A percentile compares a stretch with the other conserved stretches of the same genome.
These are phyloP conservation scores for Calonectria montana DNA, from an alignment of 2,329 filamentous ascomycete genomes.

Conservation along the genomic window DNA sequence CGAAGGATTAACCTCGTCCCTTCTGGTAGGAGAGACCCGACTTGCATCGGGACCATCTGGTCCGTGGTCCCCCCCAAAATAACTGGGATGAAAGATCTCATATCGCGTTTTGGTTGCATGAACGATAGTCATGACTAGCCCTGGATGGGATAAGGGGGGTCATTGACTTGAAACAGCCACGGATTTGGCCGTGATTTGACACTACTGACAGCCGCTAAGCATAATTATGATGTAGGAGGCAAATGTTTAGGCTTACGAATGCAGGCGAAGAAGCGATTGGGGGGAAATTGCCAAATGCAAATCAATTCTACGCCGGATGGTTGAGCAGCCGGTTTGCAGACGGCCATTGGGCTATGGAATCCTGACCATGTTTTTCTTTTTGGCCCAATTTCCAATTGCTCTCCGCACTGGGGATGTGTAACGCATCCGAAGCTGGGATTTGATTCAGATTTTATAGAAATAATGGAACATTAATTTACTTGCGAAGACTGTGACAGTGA, in stretches of 20 bases:
- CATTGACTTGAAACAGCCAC: constrained; percentile 8
- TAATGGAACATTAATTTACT: not conserved
- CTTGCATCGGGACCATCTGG: not conserved
- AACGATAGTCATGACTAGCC: not conserved
- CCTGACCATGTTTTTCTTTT: not conserved
- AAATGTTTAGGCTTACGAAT: not conserved
- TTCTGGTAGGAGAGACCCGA: not conserved
- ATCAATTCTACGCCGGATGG: not conserved
- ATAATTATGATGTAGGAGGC: not conserved
- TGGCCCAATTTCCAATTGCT: not conserved
- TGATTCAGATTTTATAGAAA: not conserved
- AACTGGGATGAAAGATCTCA: not conserved
- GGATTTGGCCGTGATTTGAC: not conserved
- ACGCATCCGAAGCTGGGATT: not conserved
- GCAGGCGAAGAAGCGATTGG: not conserved
- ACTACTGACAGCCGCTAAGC: not conserved
- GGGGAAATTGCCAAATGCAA: not conserved
- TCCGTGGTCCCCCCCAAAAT: not conserved
- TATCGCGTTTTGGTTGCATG: constrained; percentile 5
- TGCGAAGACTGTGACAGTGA: constrained; percentile 14
- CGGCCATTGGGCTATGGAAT: not conserved
- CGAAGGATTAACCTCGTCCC: not conserved
- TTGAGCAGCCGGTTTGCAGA: not conserved
- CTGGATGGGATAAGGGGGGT: not conserved
- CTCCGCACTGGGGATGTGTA: not conserved